Percentiles rank a stretch among this genome's conserved stretches.
Evolutionary conservation across 345 rosid species (phyloP).

Genomic region (Raphanus sativus): DNA sequence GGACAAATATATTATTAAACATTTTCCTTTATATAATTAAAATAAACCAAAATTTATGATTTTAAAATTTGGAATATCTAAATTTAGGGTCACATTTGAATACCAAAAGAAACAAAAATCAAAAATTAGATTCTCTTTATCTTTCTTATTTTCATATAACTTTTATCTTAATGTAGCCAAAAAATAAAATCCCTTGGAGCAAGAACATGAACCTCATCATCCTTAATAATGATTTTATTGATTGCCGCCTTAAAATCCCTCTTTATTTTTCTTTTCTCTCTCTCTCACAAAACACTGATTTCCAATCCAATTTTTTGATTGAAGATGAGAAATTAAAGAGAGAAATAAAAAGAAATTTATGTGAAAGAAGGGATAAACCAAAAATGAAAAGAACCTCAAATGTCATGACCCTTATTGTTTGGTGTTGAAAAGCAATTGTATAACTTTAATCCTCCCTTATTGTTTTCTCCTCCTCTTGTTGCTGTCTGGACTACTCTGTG

Average conservation of each 20-base stretch:
- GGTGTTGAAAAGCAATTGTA: constrained; percentile 3
- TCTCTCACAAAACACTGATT: constrained; percentile 30
- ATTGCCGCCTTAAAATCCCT: constrained; percentile 23
- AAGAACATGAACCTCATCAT: constrained; percentile 30
- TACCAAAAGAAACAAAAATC: neutral
- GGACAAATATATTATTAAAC: neutral
- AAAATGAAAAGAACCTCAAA: constrained; percentile 26
- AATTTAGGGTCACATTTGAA: neutral
- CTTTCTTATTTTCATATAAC: constrained; percentile 1
- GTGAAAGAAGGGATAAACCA: constrained; percentile 1
- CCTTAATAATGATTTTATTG: constrained; percentile 20
- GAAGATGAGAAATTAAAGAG: constrained; percentile 25
- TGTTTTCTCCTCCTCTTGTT: constrained; percentile 48
- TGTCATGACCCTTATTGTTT: constrained; percentile 32
- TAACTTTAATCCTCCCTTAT: constrained; percentile 19
- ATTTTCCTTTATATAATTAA: neutral
- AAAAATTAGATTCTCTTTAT: neutral
- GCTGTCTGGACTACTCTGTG: constrained; percentile 44
- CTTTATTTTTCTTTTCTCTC: constrained; percentile 17
- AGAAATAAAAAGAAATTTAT: constrained; percentile 11
- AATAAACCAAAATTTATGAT: neutral
- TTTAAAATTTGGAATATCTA: neutral
- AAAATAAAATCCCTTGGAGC: constrained; percentile 25
- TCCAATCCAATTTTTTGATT: constrained; percentile 15
- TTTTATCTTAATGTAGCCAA: constrained; percentile 3